Percentiles rank a stretch among this genome's conserved stretches.
phyloP scores from a whole-genome alignment of 1,139 yeast species.

The Pichia sp. region DNA sequence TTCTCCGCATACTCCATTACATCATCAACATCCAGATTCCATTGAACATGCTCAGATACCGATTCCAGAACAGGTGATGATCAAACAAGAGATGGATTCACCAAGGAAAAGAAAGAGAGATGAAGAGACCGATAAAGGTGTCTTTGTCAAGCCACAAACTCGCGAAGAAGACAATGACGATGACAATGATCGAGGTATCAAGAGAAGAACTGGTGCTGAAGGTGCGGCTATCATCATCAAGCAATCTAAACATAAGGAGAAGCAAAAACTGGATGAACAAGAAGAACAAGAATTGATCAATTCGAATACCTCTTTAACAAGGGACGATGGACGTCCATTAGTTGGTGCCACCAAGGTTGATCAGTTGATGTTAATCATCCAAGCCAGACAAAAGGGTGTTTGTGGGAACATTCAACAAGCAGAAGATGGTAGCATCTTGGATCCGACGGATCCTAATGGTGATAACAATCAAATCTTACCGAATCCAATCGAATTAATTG shows the following conservation, averaged over 20 bases:
- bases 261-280: background rate
- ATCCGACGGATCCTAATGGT: constrained; percentile 16
- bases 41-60: too few relatives aligned
- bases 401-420: constrained; percentile 59
- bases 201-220: background rate
- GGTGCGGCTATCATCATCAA: background rate
- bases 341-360: constrained; percentile 89
- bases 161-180: background rate
- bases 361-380: constrained; percentile 85
- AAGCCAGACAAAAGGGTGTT: constrained; percentile 78
- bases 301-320: constrained; percentile 33
- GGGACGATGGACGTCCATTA: constrained; percentile 63
- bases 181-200: background rate
- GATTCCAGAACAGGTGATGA: too few relatives aligned
- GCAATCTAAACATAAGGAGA: background rate
- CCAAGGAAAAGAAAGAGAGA: background rate
- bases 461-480: constrained; percentile 44
- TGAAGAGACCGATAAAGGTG: too few relatives aligned
- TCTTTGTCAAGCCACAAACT: too few relatives aligned
- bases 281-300: constrained; percentile 12
- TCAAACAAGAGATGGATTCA: too few relatives aligned
- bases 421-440: constrained; percentile 52
- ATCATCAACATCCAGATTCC: too few relatives aligned
- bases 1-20: too few relatives aligned
- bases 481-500: constrained; percentile 65